phyloP scores from a whole-genome alignment of 257 asterid genomes.

The Nicotiana tabacum region DNA sequence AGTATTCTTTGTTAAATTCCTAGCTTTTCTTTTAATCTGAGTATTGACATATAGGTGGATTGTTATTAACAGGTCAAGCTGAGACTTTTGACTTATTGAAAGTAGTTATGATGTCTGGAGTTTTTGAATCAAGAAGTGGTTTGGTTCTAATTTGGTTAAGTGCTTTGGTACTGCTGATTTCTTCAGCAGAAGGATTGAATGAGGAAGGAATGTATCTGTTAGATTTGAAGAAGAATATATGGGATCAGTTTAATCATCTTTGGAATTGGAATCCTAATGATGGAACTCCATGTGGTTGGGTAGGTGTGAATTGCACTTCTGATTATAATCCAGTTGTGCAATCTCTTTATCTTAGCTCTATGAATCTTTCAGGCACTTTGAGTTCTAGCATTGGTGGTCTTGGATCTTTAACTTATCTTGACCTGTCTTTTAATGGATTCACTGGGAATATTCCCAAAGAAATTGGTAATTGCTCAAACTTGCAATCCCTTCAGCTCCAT shows the following conservation, averaged over 20 bases:
- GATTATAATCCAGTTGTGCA: conserved; percentile 42
- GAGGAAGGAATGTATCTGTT: conserved; percentile 59
- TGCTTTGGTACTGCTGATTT: conserved; percentile 29
- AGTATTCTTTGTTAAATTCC: conserved; percentile 5
- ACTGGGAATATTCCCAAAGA: conserved; percentile 65
- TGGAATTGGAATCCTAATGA: conserved; percentile 64
- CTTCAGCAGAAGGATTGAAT: conserved; percentile 49
- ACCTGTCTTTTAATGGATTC: conserved; percentile 60
- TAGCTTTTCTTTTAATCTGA: not conserved
- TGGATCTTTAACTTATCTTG: conserved; percentile 41
- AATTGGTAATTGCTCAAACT: conserved; percentile 47
- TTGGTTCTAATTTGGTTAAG: conserved; percentile 31
- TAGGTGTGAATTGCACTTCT: conserved; percentile 64
- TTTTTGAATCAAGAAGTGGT: conserved; percentile 35
- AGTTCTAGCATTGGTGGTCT: conserved; percentile 53
- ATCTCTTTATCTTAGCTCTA: conserved; percentile 49
- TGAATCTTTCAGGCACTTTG: conserved; percentile 68
- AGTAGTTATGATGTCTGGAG: conserved; percentile 40
- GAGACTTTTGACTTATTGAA: conserved; percentile 14
- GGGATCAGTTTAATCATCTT: conserved; percentile 41
- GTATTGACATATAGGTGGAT: conserved; percentile 16
- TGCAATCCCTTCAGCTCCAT: conserved; percentile 48
- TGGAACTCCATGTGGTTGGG: conserved; percentile 72
- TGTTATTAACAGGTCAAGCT: conserved; percentile 2
- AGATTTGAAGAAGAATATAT: conserved; percentile 54